These are phyloP conservation scores for Miscanthus lutarioriparius DNA, from an alignment of 176 grass and related monocot species.

Conservation along the genomic window DNA sequence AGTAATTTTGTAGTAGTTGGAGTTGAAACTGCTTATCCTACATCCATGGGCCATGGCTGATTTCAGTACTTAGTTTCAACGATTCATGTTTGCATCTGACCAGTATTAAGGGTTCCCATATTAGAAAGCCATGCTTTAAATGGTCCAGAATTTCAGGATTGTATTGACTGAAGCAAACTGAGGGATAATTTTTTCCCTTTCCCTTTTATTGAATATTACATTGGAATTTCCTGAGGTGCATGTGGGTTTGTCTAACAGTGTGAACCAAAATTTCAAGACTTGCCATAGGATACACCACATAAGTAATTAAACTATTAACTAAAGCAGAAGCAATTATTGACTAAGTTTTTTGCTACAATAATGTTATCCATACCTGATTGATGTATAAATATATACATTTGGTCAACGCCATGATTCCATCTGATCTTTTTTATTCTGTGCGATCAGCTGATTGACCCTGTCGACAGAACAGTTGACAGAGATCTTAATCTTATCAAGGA, in stretches of 20 bases:
- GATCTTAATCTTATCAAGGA: conserved; percentile 87
- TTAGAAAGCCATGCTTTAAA: conserved; percentile 2
- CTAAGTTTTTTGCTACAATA: not conserved
- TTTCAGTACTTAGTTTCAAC: not conserved
- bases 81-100: not conserved
- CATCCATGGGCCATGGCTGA: not conserved
- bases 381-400: not conserved
- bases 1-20: not conserved
- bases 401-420: not conserved
- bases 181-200: not conserved
- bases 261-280: not conserved
- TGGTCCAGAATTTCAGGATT: not conserved
- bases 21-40: not conserved
- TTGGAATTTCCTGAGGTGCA: not conserved
- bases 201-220: not conserved
- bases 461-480: conserved; percentile 80
- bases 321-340: not conserved
- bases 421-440: conserved; percentile 32
- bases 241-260: not conserved
- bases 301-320: conserved; percentile 1
- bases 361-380: not conserved
- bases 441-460: conserved; percentile 75
- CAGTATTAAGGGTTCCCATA: not conserved
- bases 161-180: not conserved
- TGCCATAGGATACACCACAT: not conserved